Percentiles rank a stretch among this genome's conserved stretches.
phyloP scores from a whole-genome alignment of 495 filamentous ascomycete genomes.

The Aspergillus affinis region DNA sequence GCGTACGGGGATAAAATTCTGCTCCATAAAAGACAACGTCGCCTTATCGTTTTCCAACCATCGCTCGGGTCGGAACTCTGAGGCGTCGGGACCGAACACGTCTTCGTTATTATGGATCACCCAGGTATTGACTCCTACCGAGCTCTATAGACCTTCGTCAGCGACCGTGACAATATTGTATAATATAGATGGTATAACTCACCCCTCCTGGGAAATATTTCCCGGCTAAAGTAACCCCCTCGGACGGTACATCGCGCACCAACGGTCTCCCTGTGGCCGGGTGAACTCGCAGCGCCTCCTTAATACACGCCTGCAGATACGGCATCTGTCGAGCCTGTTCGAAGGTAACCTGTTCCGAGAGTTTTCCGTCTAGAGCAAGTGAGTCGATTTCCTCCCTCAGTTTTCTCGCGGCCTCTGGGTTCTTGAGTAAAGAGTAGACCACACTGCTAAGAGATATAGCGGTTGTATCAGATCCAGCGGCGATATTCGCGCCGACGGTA shows the following conservation, averaged over 20 bases:
- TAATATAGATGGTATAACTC: constrained; percentile 1
- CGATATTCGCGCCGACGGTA: constrained; percentile 28
- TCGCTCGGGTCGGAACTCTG: constrained; percentile 57
- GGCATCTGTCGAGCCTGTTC: constrained; percentile 27
- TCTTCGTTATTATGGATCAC: constrained; percentile 56
- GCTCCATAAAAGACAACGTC: constrained; percentile 7
- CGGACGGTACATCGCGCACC: constrained; percentile 29
- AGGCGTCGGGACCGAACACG: constrained; percentile 60
- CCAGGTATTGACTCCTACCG: constrained; percentile 60
- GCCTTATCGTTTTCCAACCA: constrained; percentile 44
- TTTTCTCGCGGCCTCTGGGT: constrained; percentile 19
- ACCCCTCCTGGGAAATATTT: constrained; percentile 26
- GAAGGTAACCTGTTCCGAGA: constrained; percentile 20
- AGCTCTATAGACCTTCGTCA: constrained; percentile 30
- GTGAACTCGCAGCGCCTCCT: constrained; percentile 56
- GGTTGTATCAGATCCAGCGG: constrained; percentile 35
- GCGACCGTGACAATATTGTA: not conserved
- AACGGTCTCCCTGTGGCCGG: constrained; percentile 54
- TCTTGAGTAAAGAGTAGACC: constrained; percentile 26
- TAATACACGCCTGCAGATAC: constrained; percentile 35
- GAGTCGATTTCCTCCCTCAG: constrained; percentile 30
- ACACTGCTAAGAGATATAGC: constrained; percentile 24
- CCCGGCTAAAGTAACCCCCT: constrained; percentile 24
- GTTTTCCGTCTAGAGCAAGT: constrained; percentile 6
- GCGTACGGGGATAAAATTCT: constrained; percentile 6